Percentiles rank a stretch among this genome's conserved stretches.
These are phyloP conservation scores for Dianthus caryophyllus DNA, from an alignment of 148 eudicot species.

Conservation along the genomic window DNA sequence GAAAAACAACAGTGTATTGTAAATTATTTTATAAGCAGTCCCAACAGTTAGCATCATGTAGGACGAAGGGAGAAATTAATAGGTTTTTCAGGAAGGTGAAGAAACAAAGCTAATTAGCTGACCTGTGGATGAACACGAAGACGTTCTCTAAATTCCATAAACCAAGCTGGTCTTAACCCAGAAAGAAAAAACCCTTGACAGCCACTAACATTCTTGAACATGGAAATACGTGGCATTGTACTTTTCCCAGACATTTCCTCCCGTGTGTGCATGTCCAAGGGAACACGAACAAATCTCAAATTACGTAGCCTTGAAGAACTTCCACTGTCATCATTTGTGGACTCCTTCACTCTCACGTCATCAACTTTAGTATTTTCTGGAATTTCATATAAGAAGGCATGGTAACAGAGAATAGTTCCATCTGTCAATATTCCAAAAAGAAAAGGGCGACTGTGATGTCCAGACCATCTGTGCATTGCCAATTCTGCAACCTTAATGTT, in stretches of 20 bases:
- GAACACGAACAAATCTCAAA: slow-evolving; percentile 75
- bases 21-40: background rate
- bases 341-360: slow-evolving; percentile 40
- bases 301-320: slow-evolving; percentile 82
- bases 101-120: slow-evolving; percentile 20
- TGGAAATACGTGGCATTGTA: slow-evolving; percentile 51
- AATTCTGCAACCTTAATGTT: slow-evolving; percentile 70
- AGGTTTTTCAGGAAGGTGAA: background rate
- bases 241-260: slow-evolving; percentile 57
- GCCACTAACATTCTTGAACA: slow-evolving; percentile 84
- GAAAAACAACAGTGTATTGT: background rate
- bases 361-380: slow-evolving; percentile 62
- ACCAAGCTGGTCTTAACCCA: slow-evolving; percentile 88
- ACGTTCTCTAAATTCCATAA: slow-evolving; percentile 90
- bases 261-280: slow-evolving; percentile 70
- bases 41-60: background rate
- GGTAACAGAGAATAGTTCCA: slow-evolving; percentile 88
- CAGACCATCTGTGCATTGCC: slow-evolving; percentile 86
- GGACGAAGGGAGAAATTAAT: background rate
- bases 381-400: slow-evolving; percentile 78
- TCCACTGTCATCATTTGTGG: slow-evolving; percentile 27
- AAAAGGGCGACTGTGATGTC: slow-evolving; percentile 72
- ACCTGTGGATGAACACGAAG: slow-evolving; percentile 97
- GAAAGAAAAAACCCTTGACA: slow-evolving; percentile 76
- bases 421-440: slow-evolving; percentile 78